Conservation (phyloP, 176 grass and related monocot species). For the Urochloa ruziziensis region DNA sequence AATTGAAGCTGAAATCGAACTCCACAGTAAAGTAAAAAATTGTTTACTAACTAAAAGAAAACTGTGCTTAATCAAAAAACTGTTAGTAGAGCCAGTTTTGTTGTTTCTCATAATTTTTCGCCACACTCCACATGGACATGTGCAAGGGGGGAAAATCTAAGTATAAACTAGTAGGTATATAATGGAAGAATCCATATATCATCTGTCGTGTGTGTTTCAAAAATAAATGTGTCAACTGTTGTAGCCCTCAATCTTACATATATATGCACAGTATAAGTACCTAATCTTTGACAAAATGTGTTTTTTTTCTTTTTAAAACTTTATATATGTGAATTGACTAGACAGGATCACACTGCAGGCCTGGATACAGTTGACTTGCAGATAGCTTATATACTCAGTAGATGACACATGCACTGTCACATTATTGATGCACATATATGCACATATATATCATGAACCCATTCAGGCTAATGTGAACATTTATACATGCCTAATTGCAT, state of each 20-base stretch:
- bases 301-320: neutral
- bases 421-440: no score
- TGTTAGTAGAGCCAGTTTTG: neutral
- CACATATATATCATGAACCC: neutral
- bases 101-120: neutral
- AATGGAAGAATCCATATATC: neutral
- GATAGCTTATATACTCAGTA: neutral
- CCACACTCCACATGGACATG: neutral
- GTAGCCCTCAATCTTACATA: neutral
- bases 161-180: neutral
- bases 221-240: neutral
- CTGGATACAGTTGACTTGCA: conserved; percentile 1
- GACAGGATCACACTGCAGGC: neutral
- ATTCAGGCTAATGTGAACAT: neutral
- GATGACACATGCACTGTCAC: neutral
- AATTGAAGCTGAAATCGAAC: neutral
- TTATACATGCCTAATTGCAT: neutral
- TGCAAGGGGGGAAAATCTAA: neutral
- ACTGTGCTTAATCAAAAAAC: neutral
- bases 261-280: neutral
- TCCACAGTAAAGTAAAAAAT: no score
- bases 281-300: neutral
- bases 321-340: neutral
- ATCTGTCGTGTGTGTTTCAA: neutral
- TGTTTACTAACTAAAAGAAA: no score